Conservation (phyloP, 2,329 filamentous ascomycete species). For the Sclerotinia sclerotiorum region DNA sequence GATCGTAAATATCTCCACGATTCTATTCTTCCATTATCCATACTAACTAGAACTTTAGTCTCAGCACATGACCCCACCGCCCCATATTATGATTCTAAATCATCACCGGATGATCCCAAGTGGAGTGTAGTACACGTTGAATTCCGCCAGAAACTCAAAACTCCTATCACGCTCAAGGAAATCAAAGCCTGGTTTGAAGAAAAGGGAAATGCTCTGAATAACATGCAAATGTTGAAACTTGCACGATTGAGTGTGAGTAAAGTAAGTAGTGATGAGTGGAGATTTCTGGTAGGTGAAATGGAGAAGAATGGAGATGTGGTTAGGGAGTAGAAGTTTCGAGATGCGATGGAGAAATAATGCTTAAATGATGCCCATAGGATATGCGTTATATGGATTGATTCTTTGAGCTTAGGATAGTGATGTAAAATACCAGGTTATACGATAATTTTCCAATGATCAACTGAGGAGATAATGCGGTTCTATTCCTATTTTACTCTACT, state of each 20-base stretch:
- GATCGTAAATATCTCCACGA: constrained; percentile 56
- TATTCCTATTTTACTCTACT: not conserved
- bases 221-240: constrained; percentile 82
- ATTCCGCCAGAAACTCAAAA: constrained; percentile 78
- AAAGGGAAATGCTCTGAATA: constrained; percentile 57
- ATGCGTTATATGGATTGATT: not conserved
- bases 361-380: not conserved
- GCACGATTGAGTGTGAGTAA: constrained; percentile 78
- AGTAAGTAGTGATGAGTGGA: constrained; percentile 64
- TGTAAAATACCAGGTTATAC: not conserved
- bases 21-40: not conserved
- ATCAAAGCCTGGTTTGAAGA: constrained; percentile 63
- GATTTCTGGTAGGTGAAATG: constrained; percentile 22
- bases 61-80: constrained; percentile 67
- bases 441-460: too few relatives aligned
- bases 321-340: not conserved
- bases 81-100: constrained; percentile 82
- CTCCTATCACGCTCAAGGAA: constrained; percentile 68
- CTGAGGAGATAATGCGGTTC: not conserved
- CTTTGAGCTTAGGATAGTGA: not conserved
- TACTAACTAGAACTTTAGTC: constrained; percentile 25
- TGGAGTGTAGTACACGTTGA: constrained; percentile 91
- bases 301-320: constrained; percentile 25
- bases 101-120: constrained; percentile 65
- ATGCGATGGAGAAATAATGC: not conserved